Evolutionary conservation across 148 eudicot species (phyloP), one percentile per base, ranked within the genome.

Genomic region (Fagopyrum tataricum): DNA sequence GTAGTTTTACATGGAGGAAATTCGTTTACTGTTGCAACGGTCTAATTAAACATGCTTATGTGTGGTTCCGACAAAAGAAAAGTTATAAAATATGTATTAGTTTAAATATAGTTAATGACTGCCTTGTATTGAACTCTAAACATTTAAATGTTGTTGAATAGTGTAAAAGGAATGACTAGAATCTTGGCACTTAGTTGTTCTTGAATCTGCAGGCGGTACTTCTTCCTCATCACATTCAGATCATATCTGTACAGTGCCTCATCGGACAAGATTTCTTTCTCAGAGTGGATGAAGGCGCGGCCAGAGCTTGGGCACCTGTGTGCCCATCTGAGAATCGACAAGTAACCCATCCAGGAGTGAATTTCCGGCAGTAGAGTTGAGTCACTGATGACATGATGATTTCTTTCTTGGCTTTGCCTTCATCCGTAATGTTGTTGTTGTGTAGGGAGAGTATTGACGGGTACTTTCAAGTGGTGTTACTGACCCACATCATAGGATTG

Each of bases 261-360:
- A 44, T 76, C 89, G 17, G 52, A 71, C 6, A 85, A 83, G 76
- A 83, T 82, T 75, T 81, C 75, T 41, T 93, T 93, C 82, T 77
- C 85, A 6, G 44, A 82, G 13, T 93, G 98, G 98, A 88, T 90
- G 91, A 80, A 83, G 67, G 90, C 85, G 7, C 85, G 98, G 67
- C 98, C 98, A 61, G 98, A 93, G 82, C 96, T 93, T 73, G 90
- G 96, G 39, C 87, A 93, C 80, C 91, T 93, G 46, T 90, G 93
- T 78, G 84, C 84, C 79, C 89, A 93, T 78, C 91, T 93, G 11
- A 88, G 90, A 79, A 88, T 93, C 44, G 87, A 85, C 76, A 88
- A 85, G 82, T 90, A 64, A 64, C 31, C 40, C 67, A 6, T 21
- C 8, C 9, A 61, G 31, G 13, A 17, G 67, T 61, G 12, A 56